phyloP scores from a whole-genome alignment of 768 basidiomycete genomes.

The Russula sp. region DNA sequence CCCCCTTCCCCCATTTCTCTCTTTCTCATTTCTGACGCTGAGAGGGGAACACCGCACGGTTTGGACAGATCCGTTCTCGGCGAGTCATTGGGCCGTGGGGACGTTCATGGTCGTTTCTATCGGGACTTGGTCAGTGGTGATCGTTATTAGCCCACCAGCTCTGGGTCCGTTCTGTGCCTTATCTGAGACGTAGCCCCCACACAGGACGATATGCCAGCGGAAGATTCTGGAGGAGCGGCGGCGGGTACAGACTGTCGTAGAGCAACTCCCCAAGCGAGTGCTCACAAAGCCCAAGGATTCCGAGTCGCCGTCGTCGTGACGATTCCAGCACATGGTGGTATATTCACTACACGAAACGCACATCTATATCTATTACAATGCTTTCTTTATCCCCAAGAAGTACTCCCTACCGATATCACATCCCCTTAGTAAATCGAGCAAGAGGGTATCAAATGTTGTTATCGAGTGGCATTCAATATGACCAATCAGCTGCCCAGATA shows the following conservation, averaged over 20 bases:
- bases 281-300: conserved; percentile 35
- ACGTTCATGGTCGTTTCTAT: conserved; percentile 62
- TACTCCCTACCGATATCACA: neutral
- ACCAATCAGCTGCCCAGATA: conserved; percentile 47
- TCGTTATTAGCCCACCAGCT: neutral
- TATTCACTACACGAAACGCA: conserved; percentile 12
- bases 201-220: conserved; percentile 59
- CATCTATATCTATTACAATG: neutral
- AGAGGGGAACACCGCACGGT: neutral
- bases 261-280: conserved; percentile 51
- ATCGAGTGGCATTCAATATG: neutral
- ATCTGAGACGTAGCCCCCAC: neutral
- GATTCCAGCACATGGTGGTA: conserved; percentile 1
- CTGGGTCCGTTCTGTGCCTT: neutral
- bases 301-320: conserved; percentile 2
- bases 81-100: conserved; percentile 73
- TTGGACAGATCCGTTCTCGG: conserved; percentile 49
- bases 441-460: neutral
- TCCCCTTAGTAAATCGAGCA: neutral
- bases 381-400: neutral
- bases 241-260: conserved; percentile 49
- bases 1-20: neutral
- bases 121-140: conserved; percentile 54
- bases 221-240: conserved; percentile 47
- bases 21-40: neutral